Conservation (phyloP, 2,329 filamentous ascomycete genomes). For the Hypoxylon sp. region DNA sequence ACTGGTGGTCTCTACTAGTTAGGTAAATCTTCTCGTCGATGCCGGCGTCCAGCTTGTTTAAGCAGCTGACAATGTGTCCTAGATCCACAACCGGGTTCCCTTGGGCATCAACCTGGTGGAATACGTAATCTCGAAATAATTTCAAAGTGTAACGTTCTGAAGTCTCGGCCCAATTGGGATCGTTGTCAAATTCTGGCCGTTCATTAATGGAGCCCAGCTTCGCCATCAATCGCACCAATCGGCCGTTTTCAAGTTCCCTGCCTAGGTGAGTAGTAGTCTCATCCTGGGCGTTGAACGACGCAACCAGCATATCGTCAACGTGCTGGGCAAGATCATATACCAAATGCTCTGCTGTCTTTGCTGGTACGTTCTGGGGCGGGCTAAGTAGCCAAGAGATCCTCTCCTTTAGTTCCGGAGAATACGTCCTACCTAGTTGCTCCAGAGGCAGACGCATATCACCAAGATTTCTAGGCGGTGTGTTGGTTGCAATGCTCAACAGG, state of each 20-base stretch:
- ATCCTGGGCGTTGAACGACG: constrained; percentile 82
- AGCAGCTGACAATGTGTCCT: constrained; percentile 84
- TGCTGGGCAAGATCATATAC: constrained; percentile 83
- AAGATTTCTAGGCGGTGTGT: constrained; percentile 65
- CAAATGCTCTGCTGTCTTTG: constrained; percentile 84
- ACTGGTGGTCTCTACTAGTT: constrained; percentile 91
- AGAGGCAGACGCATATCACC: constrained; percentile 77
- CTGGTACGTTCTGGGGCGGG: constrained; percentile 65
- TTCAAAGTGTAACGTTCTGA: constrained; percentile 94
- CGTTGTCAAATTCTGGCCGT: constrained; percentile 84
- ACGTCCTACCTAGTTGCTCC: constrained; percentile 81
- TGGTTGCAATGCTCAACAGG: constrained; percentile 84
- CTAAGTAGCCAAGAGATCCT: constrained; percentile 85
- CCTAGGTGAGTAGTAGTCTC: constrained; percentile 77
- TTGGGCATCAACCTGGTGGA: constrained; percentile 91
- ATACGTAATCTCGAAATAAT: constrained; percentile 96
- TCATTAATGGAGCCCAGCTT: constrained; percentile 93
- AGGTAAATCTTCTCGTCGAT: constrained; percentile 87
- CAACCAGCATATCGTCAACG: constrained; percentile 80
- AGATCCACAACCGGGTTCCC: constrained; percentile 87
- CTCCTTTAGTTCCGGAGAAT: constrained; percentile 82
- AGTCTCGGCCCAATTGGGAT: constrained; percentile 87
- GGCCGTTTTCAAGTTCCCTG: constrained; percentile 89
- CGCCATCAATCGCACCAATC: constrained; percentile 80
- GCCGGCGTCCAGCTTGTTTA: constrained; percentile 94